These are phyloP conservation scores for Phytophthora hybrid DNA, from an alignment of 352 stramenopile species.

Conservation along the genomic window DNA sequence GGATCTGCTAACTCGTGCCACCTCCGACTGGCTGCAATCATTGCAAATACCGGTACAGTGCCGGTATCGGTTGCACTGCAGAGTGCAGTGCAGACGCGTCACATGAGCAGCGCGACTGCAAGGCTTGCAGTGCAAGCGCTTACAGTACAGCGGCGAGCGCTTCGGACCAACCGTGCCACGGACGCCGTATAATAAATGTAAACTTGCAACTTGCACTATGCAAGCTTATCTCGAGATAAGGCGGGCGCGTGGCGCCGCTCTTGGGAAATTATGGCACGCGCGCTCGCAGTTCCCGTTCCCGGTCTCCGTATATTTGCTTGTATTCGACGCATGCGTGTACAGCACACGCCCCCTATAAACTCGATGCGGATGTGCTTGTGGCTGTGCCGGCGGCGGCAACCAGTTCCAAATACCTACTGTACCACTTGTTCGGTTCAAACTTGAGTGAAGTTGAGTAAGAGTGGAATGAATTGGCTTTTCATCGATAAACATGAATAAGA, in stretches of 20 bases:
- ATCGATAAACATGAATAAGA: constrained; percentile 8
- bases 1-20: constrained; percentile 22
- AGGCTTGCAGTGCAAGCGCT: background rate
- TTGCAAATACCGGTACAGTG: background rate
- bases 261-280: background rate
- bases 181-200: background rate
- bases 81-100: constrained; percentile 9
- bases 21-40: constrained; percentile 15
- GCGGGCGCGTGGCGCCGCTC: constrained; percentile 10
- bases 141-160: background rate
- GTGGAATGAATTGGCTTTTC: background rate
- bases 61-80: constrained; percentile 17
- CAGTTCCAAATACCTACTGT: background rate
- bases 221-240: constrained; percentile 29
- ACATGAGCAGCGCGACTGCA: constrained; percentile 21
- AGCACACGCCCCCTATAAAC: background rate
- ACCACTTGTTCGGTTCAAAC: background rate
- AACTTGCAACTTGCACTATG: background rate
- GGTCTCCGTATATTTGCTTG: background rate
- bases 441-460: constrained; percentile 1
- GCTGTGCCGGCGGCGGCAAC: background rate
- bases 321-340: constrained; percentile 10
- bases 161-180: background rate
- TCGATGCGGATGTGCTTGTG: constrained; percentile 7
- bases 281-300: background rate